Base-by-base conservation (phyloP, 805 yeast genomes). In the Millerozyma miso region DNA sequence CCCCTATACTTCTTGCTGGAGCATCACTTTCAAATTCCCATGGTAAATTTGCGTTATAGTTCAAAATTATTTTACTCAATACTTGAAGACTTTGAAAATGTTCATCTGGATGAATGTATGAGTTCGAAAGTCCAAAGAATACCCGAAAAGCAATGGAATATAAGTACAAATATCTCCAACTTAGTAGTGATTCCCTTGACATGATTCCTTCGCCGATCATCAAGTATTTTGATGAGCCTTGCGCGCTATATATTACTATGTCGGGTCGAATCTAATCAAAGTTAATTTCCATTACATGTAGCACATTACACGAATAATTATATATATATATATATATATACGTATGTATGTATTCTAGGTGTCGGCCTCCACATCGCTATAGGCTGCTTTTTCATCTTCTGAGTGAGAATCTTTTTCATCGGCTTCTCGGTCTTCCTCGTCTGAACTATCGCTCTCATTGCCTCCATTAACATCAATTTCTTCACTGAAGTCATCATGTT, bases 91-190 rank as follows among this genome's bases (percentile, higher is more conserved):
- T 78, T 60, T 95, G 99, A 59, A 88, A 87, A 60, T 90, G 97
- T 65, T 93, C 99, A 69, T 93, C 99, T 0, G 99, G 99, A 52
- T 95, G 99, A 38, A 93, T 81, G 58, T 95, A 93, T 0, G 97
- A 87, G 23, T 84, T 74, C 42, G 84, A 79, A 1, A 85, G 58
- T 0, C 85, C 81, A 36, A 88, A 66, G 19, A 76, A 65, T 17
- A 84, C 63, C 40, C 88, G 58, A 19, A 78, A 52, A 0, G 71
- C 70, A 2, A 81, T 61, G 7, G 78, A 59, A 10, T 67, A 16
- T 7, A 77, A 44, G 50, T 79, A 74, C 3, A 74, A 54, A 16
- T 54, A 55, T 47, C 86, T 63, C 83, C 85, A 78, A 44, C 62
- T 59, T 19, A 59, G 26, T 6, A 33, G 8, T 7, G 35, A 33